Conservation (phyloP, 495 filamentous ascomycete species). For the Aspergillus indologenus region DNA sequence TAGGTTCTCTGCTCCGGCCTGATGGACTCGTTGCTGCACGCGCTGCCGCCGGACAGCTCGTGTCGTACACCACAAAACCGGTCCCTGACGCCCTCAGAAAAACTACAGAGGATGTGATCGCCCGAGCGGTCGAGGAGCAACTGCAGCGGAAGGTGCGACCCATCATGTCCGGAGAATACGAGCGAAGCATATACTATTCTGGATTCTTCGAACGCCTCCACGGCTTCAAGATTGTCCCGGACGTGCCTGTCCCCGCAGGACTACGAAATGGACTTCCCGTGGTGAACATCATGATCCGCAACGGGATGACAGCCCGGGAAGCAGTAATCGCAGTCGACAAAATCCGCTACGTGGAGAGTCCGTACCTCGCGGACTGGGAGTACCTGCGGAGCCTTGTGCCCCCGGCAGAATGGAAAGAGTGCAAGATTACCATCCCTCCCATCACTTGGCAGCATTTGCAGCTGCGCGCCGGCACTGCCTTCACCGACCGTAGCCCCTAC, state of each 20-base stretch:
- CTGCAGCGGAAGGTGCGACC: constrained; percentile 17
- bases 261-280: background rate
- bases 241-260: constrained; percentile 8
- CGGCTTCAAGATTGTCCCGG: constrained; percentile 14
- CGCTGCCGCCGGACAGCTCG: constrained; percentile 21
- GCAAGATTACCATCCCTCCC: constrained; percentile 23
- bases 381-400: constrained; percentile 15
- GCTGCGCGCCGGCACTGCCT: background rate
- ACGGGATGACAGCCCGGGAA: background rate
- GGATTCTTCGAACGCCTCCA: constrained; percentile 22
- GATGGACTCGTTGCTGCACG: constrained; percentile 18
- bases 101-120: constrained; percentile 16
- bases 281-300: background rate
- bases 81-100: constrained; percentile 2
- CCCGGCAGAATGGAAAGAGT: constrained; percentile 18
- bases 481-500: constrained; percentile 6
- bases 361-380: constrained; percentile 24
- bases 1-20: constrained; percentile 26
- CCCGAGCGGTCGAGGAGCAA: constrained; percentile 16
- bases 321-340: constrained; percentile 10
- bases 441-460: constrained; percentile 23
- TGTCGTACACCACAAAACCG: constrained; percentile 8
- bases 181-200: constrained; percentile 22
- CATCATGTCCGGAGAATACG: constrained; percentile 24
- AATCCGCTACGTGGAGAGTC: constrained; percentile 12